Evolutionary conservation across 2,329 filamentous ascomycete genomes (phyloP).

Genomic region (Macrophomina phaseolina): DNA sequence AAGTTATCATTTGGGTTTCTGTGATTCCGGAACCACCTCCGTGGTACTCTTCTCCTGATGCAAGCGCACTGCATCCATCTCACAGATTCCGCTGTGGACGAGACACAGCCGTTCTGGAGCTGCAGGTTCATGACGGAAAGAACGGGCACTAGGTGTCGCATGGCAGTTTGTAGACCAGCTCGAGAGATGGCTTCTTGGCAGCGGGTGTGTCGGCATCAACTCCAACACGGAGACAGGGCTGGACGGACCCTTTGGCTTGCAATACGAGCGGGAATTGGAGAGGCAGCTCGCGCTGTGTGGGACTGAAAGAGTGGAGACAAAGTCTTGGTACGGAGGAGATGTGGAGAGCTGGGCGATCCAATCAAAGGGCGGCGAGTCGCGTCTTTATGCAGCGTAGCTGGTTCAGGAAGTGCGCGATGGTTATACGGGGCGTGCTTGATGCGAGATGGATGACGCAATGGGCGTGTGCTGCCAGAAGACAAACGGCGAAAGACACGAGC

Average conservation of each 20-base stretch:
- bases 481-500: background rate
- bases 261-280: slow-evolving; percentile 5
- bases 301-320: slow-evolving; percentile 10
- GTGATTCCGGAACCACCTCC: too few relatives aligned
- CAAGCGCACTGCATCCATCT: too few relatives aligned
- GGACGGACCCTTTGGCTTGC: slow-evolving; percentile 14
- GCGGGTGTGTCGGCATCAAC: slow-evolving; percentile 14
- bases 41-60: too few relatives aligned
- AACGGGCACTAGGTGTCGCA: background rate
- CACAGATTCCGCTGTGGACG: background rate
- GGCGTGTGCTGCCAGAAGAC: background rate
- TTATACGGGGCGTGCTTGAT: background rate
- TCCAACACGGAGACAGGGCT: background rate
- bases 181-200: background rate
- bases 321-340: slow-evolving; percentile 17
- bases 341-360: slow-evolving; percentile 19
- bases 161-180: slow-evolving; percentile 5
- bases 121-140: too few relatives aligned
- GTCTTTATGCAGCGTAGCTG: slow-evolving; percentile 9
- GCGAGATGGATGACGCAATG: slow-evolving; percentile 9
- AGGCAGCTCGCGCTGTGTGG: background rate
- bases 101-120: background rate
- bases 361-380: slow-evolving; percentile 1
- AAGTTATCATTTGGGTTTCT: too few relatives aligned
- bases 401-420: slow-evolving; percentile 14